Percentiles rank a stretch among this genome's conserved stretches.
Evolutionary conservation across 1,139 yeast species (phyloP).

Genomic region (Chernovozyma aurita): DNA sequence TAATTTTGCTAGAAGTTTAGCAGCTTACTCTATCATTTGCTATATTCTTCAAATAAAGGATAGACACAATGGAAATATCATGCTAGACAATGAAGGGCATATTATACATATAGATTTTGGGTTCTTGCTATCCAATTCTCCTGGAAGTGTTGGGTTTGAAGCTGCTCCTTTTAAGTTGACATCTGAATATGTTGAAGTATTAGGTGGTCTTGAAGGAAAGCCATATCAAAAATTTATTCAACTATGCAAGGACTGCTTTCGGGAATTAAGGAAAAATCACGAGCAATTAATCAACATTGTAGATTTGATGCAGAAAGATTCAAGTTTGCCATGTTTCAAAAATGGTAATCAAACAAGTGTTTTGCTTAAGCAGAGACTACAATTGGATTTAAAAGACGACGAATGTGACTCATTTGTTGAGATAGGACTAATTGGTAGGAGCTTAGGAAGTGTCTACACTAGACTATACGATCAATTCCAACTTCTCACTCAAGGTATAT

Average conservation of each 20-base stretch:
- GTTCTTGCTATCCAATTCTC: conserved; percentile 84
- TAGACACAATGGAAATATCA: conserved; percentile 93
- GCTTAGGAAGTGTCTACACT: conserved; percentile 86
- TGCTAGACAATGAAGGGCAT: conserved; percentile 92
- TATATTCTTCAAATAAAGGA: conserved; percentile 89
- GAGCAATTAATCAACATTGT: conserved; percentile 77
- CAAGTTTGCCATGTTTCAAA: conserved; percentile 84
- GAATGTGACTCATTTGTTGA: conserved; percentile 81
- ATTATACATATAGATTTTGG: conserved; percentile 96
- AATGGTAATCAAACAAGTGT: conserved; percentile 82
- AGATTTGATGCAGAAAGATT: conserved; percentile 89
- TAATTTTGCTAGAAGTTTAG: conserved; percentile 79
- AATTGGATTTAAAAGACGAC: conserved; percentile 64
- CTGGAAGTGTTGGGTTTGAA: conserved; percentile 94
- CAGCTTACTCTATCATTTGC: conserved; percentile 84
- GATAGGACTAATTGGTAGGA: conserved; percentile 64
- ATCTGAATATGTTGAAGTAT: conserved; percentile 75
- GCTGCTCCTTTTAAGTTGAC: conserved; percentile 96
- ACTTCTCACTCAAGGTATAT: conserved; percentile 89
- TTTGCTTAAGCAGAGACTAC: conserved; percentile 75
- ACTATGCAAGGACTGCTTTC: conserved; percentile 68
- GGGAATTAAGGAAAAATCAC: conserved; percentile 62
- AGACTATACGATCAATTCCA: conserved; percentile 93
- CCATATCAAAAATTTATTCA: conserved; percentile 55
- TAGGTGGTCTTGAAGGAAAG: conserved; percentile 72